These are phyloP conservation scores for Liriodendron chinense DNA, from an alignment of 164 flowering plant species.

Conservation along the genomic window DNA sequence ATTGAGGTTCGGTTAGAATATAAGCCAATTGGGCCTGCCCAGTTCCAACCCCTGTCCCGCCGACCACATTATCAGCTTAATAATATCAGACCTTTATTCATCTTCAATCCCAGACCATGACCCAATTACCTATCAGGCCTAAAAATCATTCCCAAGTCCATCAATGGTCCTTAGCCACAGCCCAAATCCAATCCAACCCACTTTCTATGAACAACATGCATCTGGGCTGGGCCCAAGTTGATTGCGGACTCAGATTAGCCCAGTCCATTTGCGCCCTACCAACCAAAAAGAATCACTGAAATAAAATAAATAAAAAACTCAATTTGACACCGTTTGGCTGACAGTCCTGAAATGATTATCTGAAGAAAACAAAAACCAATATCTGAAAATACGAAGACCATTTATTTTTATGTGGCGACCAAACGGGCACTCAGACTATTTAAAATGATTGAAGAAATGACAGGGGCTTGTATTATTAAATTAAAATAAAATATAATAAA, in stretches of 20 bases:
- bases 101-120: no score
- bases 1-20: no score
- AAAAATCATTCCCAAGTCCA: no score
- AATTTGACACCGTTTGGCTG: neutral
- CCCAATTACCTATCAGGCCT: no score
- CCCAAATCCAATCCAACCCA: neutral
- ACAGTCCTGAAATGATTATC: neutral
- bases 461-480: neutral
- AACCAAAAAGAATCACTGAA: neutral
- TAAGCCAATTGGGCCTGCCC: no score
- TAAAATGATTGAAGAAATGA: slow-evolving; percentile 8
- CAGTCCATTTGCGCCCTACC: neutral
- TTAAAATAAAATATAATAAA: no score
- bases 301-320: neutral
- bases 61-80: no score
- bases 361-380: no score
- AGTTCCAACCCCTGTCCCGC: no score
- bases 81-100: no score
- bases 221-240: neutral
- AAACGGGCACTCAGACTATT: neutral
- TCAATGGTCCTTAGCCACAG: neutral
- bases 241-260: neutral
- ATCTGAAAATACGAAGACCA: no score
- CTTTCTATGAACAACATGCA: neutral
- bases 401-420: no score